Conservation (phyloP, 2,329 filamentous ascomycete genomes). For the Endothia cerciana region DNA sequence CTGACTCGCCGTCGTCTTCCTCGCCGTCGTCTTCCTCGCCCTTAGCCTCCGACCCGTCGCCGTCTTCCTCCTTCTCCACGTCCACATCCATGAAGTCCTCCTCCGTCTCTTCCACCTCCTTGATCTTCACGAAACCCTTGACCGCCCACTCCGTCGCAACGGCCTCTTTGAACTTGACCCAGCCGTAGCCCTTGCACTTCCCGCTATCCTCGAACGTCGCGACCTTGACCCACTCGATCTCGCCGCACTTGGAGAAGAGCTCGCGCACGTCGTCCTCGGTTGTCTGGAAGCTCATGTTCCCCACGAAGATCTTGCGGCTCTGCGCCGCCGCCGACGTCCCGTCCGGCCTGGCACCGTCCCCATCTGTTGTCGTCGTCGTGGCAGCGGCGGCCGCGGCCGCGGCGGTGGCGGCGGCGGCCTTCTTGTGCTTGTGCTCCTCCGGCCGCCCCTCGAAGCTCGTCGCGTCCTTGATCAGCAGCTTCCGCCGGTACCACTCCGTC, state of each 20-base stretch:
- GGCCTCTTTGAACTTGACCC: slow-evolving; percentile 86
- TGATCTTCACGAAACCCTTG: slow-evolving; percentile 77
- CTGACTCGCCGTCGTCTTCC: slow-evolving; percentile 37
- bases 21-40: slow-evolving; percentile 37
- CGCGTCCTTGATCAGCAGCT: slow-evolving; percentile 89
- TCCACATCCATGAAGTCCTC: slow-evolving; percentile 61
- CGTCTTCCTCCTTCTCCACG: slow-evolving; percentile 48
- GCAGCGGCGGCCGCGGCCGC: slow-evolving; percentile 33
- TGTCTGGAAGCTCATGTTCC: slow-evolving; percentile 82
- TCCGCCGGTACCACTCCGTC: slow-evolving; percentile 73
- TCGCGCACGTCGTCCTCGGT: slow-evolving; percentile 79
- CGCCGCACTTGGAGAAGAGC: slow-evolving; percentile 85
- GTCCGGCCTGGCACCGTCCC: slow-evolving; percentile 38
- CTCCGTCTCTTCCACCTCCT: slow-evolving; percentile 65
- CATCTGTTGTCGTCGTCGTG: too few relatives aligned
- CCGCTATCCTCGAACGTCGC: slow-evolving; percentile 96
- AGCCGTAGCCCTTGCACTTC: slow-evolving; percentile 97
- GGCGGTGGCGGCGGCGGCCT: slow-evolving; percentile 34
- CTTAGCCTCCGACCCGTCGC: slow-evolving; percentile 43
- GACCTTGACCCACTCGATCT: slow-evolving; percentile 80
- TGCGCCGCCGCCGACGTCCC: slow-evolving; percentile 38
- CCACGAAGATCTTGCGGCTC: slow-evolving; percentile 83
- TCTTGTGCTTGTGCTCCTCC: slow-evolving; percentile 56
- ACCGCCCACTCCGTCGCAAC: slow-evolving; percentile 77
- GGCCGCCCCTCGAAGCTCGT: slow-evolving; percentile 91